These are phyloP conservation scores for Cladosporium sp. DNA, from an alignment of 2,329 filamentous ascomycete species.

Conservation along the genomic window DNA sequence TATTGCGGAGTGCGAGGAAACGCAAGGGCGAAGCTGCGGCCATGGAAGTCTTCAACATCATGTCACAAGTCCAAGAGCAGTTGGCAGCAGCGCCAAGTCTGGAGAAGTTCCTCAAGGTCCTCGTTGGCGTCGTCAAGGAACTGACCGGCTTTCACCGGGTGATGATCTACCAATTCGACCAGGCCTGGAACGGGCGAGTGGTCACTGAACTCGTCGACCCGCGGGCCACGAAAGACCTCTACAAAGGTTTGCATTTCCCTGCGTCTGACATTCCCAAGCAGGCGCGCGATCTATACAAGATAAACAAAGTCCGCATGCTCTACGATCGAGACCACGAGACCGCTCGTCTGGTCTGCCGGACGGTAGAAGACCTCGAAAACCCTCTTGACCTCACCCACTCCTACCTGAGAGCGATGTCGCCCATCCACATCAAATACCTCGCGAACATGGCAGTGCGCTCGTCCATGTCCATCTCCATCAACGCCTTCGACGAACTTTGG, in stretches of 20 bases:
- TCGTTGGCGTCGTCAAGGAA: slow-evolving; percentile 83
- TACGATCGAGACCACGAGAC: slow-evolving; percentile 80
- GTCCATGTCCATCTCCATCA: slow-evolving; percentile 91
- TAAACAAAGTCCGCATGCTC: slow-evolving; percentile 81
- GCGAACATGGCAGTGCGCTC: slow-evolving; percentile 85
- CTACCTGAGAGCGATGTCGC: slow-evolving; percentile 83
- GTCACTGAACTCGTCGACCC: slow-evolving; percentile 84
- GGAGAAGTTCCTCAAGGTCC: slow-evolving; percentile 68
- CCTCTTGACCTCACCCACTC: slow-evolving; percentile 79
- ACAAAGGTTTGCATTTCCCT: slow-evolving; percentile 82
- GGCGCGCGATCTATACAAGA: slow-evolving; percentile 78
- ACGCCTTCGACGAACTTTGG: slow-evolving; percentile 79
- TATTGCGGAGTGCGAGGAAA: slow-evolving; percentile 68
- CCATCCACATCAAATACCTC: slow-evolving; percentile 82
- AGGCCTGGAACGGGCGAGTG: slow-evolving; percentile 73
- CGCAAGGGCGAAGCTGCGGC: slow-evolving; percentile 71
- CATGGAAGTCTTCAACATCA: slow-evolving; percentile 87
- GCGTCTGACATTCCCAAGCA: slow-evolving; percentile 82
- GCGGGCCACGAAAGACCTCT: slow-evolving; percentile 70
- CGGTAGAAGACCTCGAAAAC: slow-evolving; percentile 62
- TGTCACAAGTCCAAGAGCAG: slow-evolving; percentile 87
- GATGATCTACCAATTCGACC: slow-evolving; percentile 89
- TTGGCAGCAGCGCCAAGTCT: slow-evolving; percentile 65
- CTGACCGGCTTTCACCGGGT: slow-evolving; percentile 86
- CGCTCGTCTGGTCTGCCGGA: slow-evolving; percentile 73